Evolutionary conservation across 495 filamentous ascomycete genomes (phyloP), one percentile per base, ranked within the genome.

Genomic region (Lophium mytilinum): DNA sequence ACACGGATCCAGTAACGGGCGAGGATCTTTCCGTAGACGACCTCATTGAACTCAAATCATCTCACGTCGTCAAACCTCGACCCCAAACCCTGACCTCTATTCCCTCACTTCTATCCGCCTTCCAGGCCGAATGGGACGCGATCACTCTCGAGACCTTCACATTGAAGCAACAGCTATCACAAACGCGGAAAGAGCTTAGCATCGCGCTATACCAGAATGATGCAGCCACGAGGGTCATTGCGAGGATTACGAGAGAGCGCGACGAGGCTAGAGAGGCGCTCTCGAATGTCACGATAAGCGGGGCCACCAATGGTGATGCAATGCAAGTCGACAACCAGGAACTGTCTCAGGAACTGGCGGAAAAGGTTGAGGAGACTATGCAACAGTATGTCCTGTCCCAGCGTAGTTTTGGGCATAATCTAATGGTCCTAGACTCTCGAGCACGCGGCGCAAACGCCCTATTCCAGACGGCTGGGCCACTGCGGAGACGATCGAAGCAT

Each of bases 101-200:
- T 60, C 93, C 93, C 7, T 89, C 93, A n/a, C 80, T 98, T 21
- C 87, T 98, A 57, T 87, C 86, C 39, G 85, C 89, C n/a, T 96
- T 98, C 67, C 93, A 98, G 63, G 92, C 95, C 64, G 93, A 98
- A 78, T 98, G 93, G 93, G 93, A 98, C 71, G 86, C 93, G 9
- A 70, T 96, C 30, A 87, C 90, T 33, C 75, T 98, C 17, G 93
- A 98, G 71, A 84, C 89, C 50, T 96, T 88, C 69, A 89, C 88
- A 50, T 74, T 96, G 37, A 83, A 86, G 70, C 88, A 96, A 69
- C 90, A 95, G 58, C 73, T 98, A 58, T 78, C 85, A 42, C 89
- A 95, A 66, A 93, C 88, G 30, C 78, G 91, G 65, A 91, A 97
- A 72, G 94, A 98, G 73, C 82, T 98, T 34, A 87, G 88, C 46